These are phyloP conservation scores for Diaporthe nobilis DNA, from an alignment of 2,329 filamentous ascomycete genomes.

Conservation along the genomic window DNA sequence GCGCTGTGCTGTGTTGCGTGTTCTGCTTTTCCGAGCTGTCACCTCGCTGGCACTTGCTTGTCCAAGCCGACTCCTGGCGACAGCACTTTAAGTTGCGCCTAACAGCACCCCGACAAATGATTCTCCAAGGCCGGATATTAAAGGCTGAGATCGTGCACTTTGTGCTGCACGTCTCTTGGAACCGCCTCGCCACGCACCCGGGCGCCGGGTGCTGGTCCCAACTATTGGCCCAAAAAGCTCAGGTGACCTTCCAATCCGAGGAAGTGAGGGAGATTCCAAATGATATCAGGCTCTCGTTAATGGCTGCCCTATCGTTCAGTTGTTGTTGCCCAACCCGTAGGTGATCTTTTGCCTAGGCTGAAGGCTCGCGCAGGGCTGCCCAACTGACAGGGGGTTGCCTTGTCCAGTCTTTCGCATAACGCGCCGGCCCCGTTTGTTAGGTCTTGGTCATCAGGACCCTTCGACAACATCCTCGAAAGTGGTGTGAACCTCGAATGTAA, in stretches of 20 bases:
- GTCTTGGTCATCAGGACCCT: constrained; percentile 10
- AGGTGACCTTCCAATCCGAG: constrained; percentile 26
- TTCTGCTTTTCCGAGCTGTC: constrained; percentile 12
- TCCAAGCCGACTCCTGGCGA: background rate
- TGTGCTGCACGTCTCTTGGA: constrained; percentile 4
- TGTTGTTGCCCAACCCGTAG: constrained; percentile 33
- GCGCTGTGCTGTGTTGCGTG: background rate
- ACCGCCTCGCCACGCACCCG: constrained; percentile 1
- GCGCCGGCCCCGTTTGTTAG: constrained; percentile 19
- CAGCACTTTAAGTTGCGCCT: constrained; percentile 12
- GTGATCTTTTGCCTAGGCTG: constrained; percentile 10
- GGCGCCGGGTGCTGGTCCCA: constrained; percentile 17
- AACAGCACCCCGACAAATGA: constrained; percentile 8
- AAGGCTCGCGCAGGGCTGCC: constrained; percentile 27
- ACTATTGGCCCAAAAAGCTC: background rate
- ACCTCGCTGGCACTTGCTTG: constrained; percentile 10
- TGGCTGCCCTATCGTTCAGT: constrained; percentile 31
- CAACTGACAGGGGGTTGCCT: constrained; percentile 34
- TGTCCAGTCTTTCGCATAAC: constrained; percentile 1
- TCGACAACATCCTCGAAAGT: background rate
- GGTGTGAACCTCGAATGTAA: constrained; percentile 13
- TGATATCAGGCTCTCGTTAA: constrained; percentile 11
- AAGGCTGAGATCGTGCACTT: constrained; percentile 17
- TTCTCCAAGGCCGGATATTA: constrained; percentile 2
- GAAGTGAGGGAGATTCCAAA: background rate